These are phyloP conservation scores for Epichloe gansuensis DNA, from an alignment of 2,329 filamentous ascomycete genomes.

Conservation along the genomic window DNA sequence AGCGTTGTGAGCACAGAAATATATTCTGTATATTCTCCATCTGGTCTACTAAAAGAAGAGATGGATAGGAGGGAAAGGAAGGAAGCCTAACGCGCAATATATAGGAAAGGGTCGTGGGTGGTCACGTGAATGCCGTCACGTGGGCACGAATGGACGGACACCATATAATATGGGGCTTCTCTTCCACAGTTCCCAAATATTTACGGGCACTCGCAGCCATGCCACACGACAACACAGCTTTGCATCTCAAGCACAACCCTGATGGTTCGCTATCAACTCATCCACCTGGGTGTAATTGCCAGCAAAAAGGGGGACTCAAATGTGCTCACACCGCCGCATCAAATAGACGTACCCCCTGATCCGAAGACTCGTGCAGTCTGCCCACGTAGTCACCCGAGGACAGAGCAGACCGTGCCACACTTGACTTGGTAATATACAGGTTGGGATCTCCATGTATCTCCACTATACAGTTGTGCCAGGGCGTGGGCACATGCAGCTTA, in stretches of 20 bases:
- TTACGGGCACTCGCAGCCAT: too few species aligned
- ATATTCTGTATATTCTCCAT: too few species aligned
- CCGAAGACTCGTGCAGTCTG: not conserved
- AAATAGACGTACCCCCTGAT: constrained; percentile 1
- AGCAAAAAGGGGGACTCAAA: not conserved
- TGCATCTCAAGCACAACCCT: too few species aligned
- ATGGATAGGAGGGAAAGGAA: not conserved
- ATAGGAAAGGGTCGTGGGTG: too few species aligned
- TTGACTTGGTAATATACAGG: constrained; percentile 13
- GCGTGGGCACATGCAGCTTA: constrained; percentile 25
- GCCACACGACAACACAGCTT: too few species aligned
- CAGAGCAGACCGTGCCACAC: constrained; percentile 8
- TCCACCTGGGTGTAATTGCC: not conserved
- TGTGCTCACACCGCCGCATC: not conserved
- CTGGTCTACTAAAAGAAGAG: not conserved
- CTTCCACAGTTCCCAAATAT: too few species aligned
- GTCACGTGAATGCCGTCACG: too few species aligned
- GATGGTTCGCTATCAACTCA: too few species aligned
- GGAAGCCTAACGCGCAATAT: too few species aligned
- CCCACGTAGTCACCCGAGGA: constrained; percentile 2
- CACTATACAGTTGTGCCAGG: constrained; percentile 31
- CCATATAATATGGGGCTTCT: too few species aligned
- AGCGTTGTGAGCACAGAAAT: too few species aligned
- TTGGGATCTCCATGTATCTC: constrained; percentile 11
- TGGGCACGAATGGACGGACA: too few species aligned